Base-by-base conservation (phyloP, 1,284 basidiomycete species). In the Boletus semigastroideus region DNA sequence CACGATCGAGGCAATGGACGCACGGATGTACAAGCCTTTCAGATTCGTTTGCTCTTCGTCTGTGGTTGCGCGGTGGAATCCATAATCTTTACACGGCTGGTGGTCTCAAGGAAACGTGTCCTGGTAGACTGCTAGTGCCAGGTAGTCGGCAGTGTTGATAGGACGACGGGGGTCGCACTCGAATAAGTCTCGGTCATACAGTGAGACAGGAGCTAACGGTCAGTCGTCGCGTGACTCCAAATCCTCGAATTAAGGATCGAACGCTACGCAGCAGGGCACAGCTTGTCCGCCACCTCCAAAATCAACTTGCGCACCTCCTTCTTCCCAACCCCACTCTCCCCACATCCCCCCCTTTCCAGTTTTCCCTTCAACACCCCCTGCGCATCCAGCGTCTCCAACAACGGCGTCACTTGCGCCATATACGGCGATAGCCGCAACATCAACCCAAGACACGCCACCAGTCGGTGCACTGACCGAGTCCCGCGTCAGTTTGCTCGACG, bases 361-460 rank as follows among this genome's bases (percentile, higher is more conserved):
- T 87, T 89, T 14, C 68, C 64, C 59, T 73, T 73, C 51, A 92
- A 62, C 36, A 76, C 77, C 9, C 73, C 70, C 45, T 72, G 76
- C 12, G 82, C 82, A 43, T 85, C 81, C 30, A 96, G 70, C 5
- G 91, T 86, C 54, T 92, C 84, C 25, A 94, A 68, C 56, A 94
- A 64, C 1, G 81, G 75, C 3, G 53, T 60, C 10, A 84, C 55
- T 56, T 83, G 75, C 25, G 84, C 79, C 55, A 85, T 80, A 31
- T 74, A 78, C 1, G 84, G 84, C 13, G 83, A 89, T 19, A 92
- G 69, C 38, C 90, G 81, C 47, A 94, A 59, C 42, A 90, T 67
- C 61, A 91, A 80, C 2, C 82, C 90, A 28, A 94, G 70, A 10
- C 87, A 84, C 1, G 90, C 91, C 1, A 82, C 78, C 41, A 95